Base-by-base conservation (phyloP, 768 basidiomycete species). In the Leccinellum luteum region DNA sequence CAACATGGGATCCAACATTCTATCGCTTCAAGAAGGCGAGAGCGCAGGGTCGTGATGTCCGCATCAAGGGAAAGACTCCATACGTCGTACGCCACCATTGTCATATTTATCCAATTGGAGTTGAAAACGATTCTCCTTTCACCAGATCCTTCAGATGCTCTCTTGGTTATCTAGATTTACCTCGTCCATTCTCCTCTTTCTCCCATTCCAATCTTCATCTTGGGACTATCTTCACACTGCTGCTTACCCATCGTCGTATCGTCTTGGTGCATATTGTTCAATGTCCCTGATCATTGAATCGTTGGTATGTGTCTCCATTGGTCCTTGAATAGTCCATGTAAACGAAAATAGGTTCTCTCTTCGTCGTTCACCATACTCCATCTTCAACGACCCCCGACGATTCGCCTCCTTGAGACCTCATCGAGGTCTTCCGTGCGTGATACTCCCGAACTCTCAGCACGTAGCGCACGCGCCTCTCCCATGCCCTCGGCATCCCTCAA, bases 1-100 rank as follows among this genome's bases (percentile, higher is more conserved):
- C 85, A 1, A 84, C 80, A 2, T 96, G 94, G 94, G 86, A 96
- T 67, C 93, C 92, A 13, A 89, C 89, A 19, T 93, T 92, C 70
- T 73, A 80, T 23, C 75, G 81, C 10, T 74, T 82, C 54, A 79
- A 79, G 61, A 79, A 75, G 61, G 84, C 86, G 13, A 80, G 82
- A 63, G 74, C 81, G 43, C 89, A 92, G 75, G 89, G 90, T 2
- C 82, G 89, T 19, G 81, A 85, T 59, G 78, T 92, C 23, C 83
- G 87, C 50, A 75, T 90, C 34, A 78, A 76, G 27, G 89, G 90
- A 21, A 89, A 85, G 69, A 72, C 71, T 9, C 66, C 70, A 56
- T 89, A 92, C 66, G 84, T 82, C 60, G 90, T 87, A 66, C 54
- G 86, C 72, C 19, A 12, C 19, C 28, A 14, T 9, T 44, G 5